phyloP scores from a whole-genome alignment of 208 protist genomes.

The Phytomonas sp. region DNA sequence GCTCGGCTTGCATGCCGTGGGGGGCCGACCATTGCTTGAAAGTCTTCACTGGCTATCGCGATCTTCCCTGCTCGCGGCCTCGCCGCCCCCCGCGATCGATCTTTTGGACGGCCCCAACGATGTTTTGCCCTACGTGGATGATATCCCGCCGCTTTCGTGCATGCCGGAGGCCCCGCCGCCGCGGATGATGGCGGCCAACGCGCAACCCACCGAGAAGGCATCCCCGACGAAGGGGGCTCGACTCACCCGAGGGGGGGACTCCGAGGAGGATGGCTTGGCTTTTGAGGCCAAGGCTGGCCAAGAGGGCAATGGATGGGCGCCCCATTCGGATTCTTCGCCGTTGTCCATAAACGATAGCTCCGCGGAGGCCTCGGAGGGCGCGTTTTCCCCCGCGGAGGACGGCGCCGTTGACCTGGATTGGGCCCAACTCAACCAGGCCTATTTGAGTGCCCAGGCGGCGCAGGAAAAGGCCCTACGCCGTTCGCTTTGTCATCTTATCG shows the following conservation, averaged over 20 bases:
- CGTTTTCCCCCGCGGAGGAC: not conserved
- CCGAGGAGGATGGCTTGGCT: no score
- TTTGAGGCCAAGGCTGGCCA: not conserved
- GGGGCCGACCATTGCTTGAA: not conserved
- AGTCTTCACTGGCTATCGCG: not conserved
- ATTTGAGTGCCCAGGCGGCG: constrained; percentile 3
- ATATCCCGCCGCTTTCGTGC: not conserved
- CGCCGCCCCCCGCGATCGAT: not conserved
- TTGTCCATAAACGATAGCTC: not conserved
- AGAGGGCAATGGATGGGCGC: no score
- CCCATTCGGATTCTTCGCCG: no score
- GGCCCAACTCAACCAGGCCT: constrained; percentile 10
- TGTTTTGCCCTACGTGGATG: not conserved
- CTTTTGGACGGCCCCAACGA: not conserved
- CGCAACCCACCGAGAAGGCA: no score
- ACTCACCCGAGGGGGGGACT: no score
- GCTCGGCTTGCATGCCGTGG: not conserved
- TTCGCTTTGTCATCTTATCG: not conserved
- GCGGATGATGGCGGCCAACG: no score
- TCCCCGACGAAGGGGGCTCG: no score
- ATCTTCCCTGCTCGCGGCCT: not conserved
- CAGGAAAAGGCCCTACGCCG: constrained; percentile 10
- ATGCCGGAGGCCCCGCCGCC: not conserved
- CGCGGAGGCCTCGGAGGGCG: not conserved
- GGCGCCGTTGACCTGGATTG: not conserved